Evolutionary conservation across 257 asterid genomes (phyloP).

Genomic region (Verbena officinalis): DNA sequence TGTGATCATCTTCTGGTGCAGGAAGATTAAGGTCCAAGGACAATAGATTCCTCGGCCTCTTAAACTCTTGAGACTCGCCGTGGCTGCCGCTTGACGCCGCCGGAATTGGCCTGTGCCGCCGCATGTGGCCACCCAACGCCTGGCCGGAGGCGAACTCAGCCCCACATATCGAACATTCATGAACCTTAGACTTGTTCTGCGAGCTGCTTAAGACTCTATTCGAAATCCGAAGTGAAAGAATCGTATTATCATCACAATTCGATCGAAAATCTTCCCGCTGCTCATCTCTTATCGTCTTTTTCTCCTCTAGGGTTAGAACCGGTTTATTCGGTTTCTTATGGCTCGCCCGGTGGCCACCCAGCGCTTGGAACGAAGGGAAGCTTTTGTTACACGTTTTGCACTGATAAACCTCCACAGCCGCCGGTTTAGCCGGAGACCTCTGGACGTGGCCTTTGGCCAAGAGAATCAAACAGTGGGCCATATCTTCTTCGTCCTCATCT

Average conservation of each 20-base stretch:
- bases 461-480: slow-evolving; percentile 83
- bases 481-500: slow-evolving; percentile 70
- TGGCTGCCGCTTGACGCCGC: slow-evolving; percentile 19
- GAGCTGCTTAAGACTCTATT: slow-evolving; percentile 4
- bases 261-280: slow-evolving; percentile 13
- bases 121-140: slow-evolving; percentile 96
- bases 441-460: slow-evolving; percentile 60
- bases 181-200: slow-evolving; percentile 53
- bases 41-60: slow-evolving; percentile 51
- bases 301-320: slow-evolving; percentile 30
- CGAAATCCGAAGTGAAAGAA: slow-evolving; percentile 55
- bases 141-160: slow-evolving; percentile 88
- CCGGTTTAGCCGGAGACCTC: background rate
- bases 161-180: slow-evolving; percentile 84
- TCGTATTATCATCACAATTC: slow-evolving; percentile 27
- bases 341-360: slow-evolving; percentile 95
- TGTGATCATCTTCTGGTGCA: slow-evolving; percentile 68
- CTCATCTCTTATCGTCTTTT: slow-evolving; percentile 26
- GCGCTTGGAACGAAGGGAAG: slow-evolving; percentile 85
- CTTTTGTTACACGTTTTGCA: slow-evolving; percentile 81
- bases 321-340: slow-evolving; percentile 66
- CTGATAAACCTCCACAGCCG: slow-evolving; percentile 49
- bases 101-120: slow-evolving; percentile 82
- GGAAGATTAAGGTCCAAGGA: slow-evolving; percentile 92
- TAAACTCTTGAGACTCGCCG: slow-evolving; percentile 41